Conservation (phyloP, 768 basidiomycete genomes). For the Tylopilus rubrobrunneus region DNA sequence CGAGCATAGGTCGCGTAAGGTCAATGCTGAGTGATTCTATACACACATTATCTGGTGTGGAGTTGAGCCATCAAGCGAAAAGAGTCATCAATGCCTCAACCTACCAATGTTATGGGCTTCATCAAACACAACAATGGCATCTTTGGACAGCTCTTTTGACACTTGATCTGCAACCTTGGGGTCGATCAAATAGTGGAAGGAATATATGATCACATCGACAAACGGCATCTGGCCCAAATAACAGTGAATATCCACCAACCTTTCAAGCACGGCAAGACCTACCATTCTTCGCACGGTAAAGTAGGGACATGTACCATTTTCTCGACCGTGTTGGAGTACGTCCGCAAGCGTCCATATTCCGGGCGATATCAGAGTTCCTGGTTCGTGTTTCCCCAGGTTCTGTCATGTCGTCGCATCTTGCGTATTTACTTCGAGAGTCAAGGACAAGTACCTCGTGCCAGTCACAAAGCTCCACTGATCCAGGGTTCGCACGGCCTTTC, state of each 20-base stretch:
- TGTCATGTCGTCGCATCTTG: constrained; percentile 30
- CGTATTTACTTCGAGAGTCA: neutral
- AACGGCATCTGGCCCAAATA: constrained; percentile 77
- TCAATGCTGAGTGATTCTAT: constrained; percentile 98
- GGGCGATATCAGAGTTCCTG: constrained; percentile 74
- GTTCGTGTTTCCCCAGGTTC: constrained; percentile 80
- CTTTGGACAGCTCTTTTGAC: constrained; percentile 95
- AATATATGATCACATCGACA: constrained; percentile 95
- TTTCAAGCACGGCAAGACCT: constrained; percentile 17
- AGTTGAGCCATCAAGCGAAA: constrained; percentile 1
- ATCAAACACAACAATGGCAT: constrained; percentile 98
- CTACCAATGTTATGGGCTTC: constrained; percentile 98
- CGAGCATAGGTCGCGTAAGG: constrained; percentile 94
- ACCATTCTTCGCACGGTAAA: constrained; percentile 97
- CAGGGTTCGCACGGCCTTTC: constrained; percentile 81
- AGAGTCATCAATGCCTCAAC: constrained; percentile 13
- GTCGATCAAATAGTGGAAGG: constrained; percentile 97
- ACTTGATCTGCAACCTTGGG: constrained; percentile 99
- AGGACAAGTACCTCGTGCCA: constrained; percentile 84
- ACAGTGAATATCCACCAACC: neutral
- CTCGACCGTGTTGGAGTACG: constrained; percentile 81
- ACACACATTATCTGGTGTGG: constrained; percentile 83
- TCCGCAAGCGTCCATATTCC: constrained; percentile 96
- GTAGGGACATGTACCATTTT: constrained; percentile 88
- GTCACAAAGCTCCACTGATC: constrained; percentile 85